Evolutionary conservation across 345 rosid species (phyloP).

Genomic region (Boechera divaricarpa): DNA sequence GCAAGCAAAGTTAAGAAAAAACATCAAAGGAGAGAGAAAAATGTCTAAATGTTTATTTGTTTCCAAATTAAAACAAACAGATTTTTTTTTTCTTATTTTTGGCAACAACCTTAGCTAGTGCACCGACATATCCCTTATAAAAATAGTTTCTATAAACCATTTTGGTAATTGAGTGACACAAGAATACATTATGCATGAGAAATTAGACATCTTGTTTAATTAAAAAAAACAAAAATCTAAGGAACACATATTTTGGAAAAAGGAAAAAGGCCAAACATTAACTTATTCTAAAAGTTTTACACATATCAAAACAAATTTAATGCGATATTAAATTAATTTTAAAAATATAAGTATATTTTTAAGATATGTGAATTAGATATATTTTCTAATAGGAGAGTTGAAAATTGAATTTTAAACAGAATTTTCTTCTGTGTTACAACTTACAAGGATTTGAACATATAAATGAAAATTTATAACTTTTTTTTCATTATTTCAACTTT

Average conservation of each 20-base stretch:
- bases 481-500: background rate
- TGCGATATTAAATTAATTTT: background rate
- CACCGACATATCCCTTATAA: background rate
- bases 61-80: too few species aligned
- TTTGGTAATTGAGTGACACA: background rate
- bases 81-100: too few species aligned
- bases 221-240: background rate
- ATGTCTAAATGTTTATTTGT: background rate
- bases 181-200: background rate
- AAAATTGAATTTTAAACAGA: background rate
- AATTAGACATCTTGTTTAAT: background rate
- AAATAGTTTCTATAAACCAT: background rate
- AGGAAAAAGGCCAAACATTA: background rate
- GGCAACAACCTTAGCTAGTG: background rate
- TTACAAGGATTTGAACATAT: background rate
- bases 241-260: background rate
- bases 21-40: constrained; percentile 10
- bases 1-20: constrained; percentile 38
- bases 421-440: background rate
- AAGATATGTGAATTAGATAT: background rate
- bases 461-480: too few species aligned
- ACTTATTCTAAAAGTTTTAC: background rate
- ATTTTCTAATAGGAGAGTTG: background rate
- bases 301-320: background rate
- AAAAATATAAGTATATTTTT: too few species aligned